These are phyloP conservation scores for Begonia peltatifolia DNA, from an alignment of 306 rosid genomes.

Conservation along the genomic window DNA sequence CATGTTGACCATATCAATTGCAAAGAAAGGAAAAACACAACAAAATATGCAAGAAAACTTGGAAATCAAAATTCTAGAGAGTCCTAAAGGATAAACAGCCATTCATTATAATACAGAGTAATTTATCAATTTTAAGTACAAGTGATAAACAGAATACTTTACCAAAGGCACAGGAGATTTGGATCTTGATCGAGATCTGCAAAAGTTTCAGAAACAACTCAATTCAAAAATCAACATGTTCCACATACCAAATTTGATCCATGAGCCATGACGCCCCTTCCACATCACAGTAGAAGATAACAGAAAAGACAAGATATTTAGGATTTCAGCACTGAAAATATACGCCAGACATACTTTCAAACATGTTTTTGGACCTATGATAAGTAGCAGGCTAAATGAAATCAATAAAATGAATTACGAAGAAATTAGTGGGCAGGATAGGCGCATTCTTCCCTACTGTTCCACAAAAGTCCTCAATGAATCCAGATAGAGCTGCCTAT, in stretches of 20 bases:
- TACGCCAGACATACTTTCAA: conserved; percentile 11
- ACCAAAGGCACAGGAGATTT: conserved; percentile 79
- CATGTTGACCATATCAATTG: neutral
- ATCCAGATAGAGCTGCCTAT: conserved; percentile 79
- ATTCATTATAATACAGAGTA: too few relatives aligned
- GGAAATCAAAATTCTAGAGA: too few relatives aligned
- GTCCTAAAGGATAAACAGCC: too few relatives aligned
- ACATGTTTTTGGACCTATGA: conserved; percentile 13
- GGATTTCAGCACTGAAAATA: conserved; percentile 21
- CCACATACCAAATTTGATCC: conserved; percentile 74
- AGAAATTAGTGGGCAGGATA: conserved; percentile 50
- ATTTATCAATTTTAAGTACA: too few relatives aligned
- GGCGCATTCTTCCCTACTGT: conserved; percentile 64
- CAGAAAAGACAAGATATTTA: conserved; percentile 24
- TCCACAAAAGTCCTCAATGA: conserved; percentile 70
- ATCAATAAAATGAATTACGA: conserved; percentile 20
- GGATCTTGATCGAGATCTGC: conserved; percentile 99
- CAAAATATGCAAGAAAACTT: too few relatives aligned
- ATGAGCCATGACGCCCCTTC: conserved; percentile 96
- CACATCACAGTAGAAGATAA: conserved; percentile 53
- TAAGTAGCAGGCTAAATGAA: conserved; percentile 19
- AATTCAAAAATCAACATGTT: conserved; percentile 75
- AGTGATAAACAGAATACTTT: conserved; percentile 19
- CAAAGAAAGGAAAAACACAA: too few relatives aligned
- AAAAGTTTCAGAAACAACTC: conserved; percentile 99